Base-by-base conservation (phyloP, 1,139 yeast genomes). In the Yamadazyma aaseri region DNA sequence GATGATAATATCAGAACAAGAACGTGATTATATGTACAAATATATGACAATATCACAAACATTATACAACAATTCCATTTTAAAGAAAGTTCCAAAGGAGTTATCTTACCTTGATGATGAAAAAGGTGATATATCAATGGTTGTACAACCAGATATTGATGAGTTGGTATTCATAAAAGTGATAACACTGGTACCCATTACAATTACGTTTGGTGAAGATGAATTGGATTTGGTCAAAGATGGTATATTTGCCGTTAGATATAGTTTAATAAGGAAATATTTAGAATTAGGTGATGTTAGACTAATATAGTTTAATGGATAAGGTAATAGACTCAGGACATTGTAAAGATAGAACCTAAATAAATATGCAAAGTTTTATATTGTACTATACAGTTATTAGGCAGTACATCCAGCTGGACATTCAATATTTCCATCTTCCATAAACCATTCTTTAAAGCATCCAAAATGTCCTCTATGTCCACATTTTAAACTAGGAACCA, bases 371-470 rank as follows among this genome's bases (percentile, higher is more conserved):
- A n/a, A n/a, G n/a, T n/a, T n/a, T n/a, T n/a, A n/a, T n/a, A n/a
- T n/a, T n/a, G n/a, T n/a, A n/a, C n/a, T n/a, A n/a, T n/a, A n/a
- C n/a, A n/a, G n/a, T n/a, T n/a, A n/a, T n/a, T n/a, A n/a, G n/a
- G n/a, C n/a, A n/a, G n/a, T 29, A n/a, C 95, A 85, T 0, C 95
- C 95, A 6, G 81, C 81, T 2, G 97, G 97, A 53, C 97, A 90
- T 37, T 79, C 86, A 3, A 59, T 50, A 65, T 82, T 80, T 17
- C 64, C 71, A 18, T 75, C 83, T 2, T 69, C 78, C 22, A 81
- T 59, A 51, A 86, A 80, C 97, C 97, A 90, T 31, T 75, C 73
- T 40, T 71, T 69, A 50, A 89, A 66, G 61, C 98, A 92, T 3
- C 79, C 79, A 50, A 79, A 79, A 57, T 92, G 98, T 1, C 95